Conservation (phyloP, 139 green algal species). For the Desmodesmus armatus region DNA sequence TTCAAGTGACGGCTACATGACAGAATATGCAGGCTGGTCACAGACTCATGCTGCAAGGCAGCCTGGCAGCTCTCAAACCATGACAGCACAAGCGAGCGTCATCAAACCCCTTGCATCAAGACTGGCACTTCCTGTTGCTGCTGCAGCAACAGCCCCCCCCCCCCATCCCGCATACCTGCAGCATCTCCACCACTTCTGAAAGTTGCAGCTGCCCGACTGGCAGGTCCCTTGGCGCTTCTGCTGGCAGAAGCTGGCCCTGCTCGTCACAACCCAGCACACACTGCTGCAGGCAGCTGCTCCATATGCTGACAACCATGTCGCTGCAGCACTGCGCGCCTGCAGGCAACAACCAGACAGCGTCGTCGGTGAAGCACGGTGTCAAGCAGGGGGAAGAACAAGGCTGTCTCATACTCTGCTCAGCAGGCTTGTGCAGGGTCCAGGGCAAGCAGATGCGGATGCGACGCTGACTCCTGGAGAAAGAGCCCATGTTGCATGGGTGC, state of each 20-base stretch:
- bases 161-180: conserved; percentile 59
- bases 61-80: too few relatives aligned
- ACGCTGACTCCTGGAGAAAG: too few relatives aligned
- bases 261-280: conserved; percentile 46
- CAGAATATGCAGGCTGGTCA: background rate
- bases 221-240: conserved; percentile 35
- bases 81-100: too few relatives aligned
- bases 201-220: conserved; percentile 73
- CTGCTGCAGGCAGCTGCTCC: conserved; percentile 47
- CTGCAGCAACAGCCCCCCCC: background rate
- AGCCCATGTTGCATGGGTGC: too few relatives aligned
- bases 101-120: background rate
- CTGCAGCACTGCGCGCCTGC: conserved; percentile 59
- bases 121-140: background rate
- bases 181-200: conserved; percentile 82
- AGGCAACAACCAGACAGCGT: too few relatives aligned
- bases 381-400: too few relatives aligned
- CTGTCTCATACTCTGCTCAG: too few relatives aligned
- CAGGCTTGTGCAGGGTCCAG: too few relatives aligned
- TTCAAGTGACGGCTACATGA: background rate
- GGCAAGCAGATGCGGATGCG: too few relatives aligned
- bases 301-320: conserved; percentile 68
- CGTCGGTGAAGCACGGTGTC: too few relatives aligned
- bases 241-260: conserved; percentile 21
- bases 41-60: background rate